These are phyloP conservation scores for Monosporascus sp. DNA, from an alignment of 2,329 filamentous ascomycete genomes.

Conservation along the genomic window DNA sequence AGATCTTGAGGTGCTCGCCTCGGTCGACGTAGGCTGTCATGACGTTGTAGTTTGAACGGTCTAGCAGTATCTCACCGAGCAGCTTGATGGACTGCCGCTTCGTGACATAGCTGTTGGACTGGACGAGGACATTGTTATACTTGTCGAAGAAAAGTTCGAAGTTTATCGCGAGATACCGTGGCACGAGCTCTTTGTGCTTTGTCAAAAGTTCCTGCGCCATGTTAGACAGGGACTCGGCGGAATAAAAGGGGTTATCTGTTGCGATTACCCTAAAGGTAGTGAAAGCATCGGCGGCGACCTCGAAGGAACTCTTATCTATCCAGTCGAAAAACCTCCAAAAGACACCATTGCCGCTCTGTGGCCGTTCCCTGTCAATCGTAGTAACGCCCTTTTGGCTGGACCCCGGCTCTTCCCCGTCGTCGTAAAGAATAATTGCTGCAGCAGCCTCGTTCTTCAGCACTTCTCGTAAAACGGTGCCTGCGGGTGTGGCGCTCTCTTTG, in stretches of 20 bases:
- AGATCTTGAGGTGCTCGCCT: slow-evolving; percentile 93
- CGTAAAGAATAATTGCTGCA: slow-evolving; percentile 85
- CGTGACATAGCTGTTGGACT: slow-evolving; percentile 94
- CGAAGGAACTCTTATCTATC: slow-evolving; percentile 95
- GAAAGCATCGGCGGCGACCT: slow-evolving; percentile 95
- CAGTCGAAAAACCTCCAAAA: slow-evolving; percentile 98
- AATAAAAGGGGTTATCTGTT: not conserved
- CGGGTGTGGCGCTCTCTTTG: slow-evolving; percentile 86
- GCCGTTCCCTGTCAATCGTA: slow-evolving; percentile 69
- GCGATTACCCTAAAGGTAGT: slow-evolving; percentile 79
- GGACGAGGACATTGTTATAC: slow-evolving; percentile 83
- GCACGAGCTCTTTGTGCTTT: slow-evolving; percentile 86
- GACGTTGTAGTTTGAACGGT: slow-evolving; percentile 93
- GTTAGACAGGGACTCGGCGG: slow-evolving; percentile 8
- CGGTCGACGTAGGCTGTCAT: slow-evolving; percentile 97
- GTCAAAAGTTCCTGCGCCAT: slow-evolving; percentile 75
- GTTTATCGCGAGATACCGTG: slow-evolving; percentile 81
- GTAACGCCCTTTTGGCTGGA: slow-evolving; percentile 71
- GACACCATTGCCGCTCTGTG: slow-evolving; percentile 74
- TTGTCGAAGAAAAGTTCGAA: slow-evolving; percentile 89
- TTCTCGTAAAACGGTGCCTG: slow-evolving; percentile 83
- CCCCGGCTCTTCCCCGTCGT: slow-evolving; percentile 69
- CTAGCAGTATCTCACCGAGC: slow-evolving; percentile 87
- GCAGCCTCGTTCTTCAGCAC: slow-evolving; percentile 86
- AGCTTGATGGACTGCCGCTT: slow-evolving; percentile 98